Evolutionary conservation across 2,329 filamentous ascomycete species (phyloP), one percentile per base, ranked within the genome.

Genomic region (Rasamsonia emersonii): DNA sequence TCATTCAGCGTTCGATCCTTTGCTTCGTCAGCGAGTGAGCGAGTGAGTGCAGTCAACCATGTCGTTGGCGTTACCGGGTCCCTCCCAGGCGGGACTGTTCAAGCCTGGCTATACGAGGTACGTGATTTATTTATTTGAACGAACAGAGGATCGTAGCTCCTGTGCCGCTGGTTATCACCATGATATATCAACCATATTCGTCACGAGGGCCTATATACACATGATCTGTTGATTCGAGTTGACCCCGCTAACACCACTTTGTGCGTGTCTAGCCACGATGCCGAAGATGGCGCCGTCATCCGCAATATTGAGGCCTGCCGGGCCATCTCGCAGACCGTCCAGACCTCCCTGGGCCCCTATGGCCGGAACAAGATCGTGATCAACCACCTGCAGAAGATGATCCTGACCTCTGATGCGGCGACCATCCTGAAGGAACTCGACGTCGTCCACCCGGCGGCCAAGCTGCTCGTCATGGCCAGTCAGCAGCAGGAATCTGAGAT

Each of bases 311-410:
- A 98, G 58, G 91, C 93, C 59, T 98, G 91, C 70, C 78, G 88
- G 45, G 85, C 91, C 46, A 96, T 98, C 63, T 79, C 91, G 37
- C 84, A 83, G 52, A 98, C 91, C 32, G 91, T 98, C 30, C 86
- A 94, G 70, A 96, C 91, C 36, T 96, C 91, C 27, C 75, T 98
- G 20, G 93, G 91, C 32, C 91, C 91, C 39, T 95, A 94, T 65
- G 91, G 91, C 54, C 84, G 91, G 64, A 98, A 98, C 73, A 98
- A 98, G 71, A 88, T 98, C 57, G 86, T 98, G 68, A 96, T 98
- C 73, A 98, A 98, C 72, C 93, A 98, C 68, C 74, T 98, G 42
- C 86, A 94, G 64, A 98, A 98, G 74, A 95, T 98, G 91, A 93
- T 95, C 51, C 73, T 98, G 44, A 98, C 93, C 49, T 96, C 88